Evolutionary conservation across 1,139 yeast genomes (phyloP), one percentile per base, ranked within the genome.

Genomic region (Kurtzmaniella natalensis): DNA sequence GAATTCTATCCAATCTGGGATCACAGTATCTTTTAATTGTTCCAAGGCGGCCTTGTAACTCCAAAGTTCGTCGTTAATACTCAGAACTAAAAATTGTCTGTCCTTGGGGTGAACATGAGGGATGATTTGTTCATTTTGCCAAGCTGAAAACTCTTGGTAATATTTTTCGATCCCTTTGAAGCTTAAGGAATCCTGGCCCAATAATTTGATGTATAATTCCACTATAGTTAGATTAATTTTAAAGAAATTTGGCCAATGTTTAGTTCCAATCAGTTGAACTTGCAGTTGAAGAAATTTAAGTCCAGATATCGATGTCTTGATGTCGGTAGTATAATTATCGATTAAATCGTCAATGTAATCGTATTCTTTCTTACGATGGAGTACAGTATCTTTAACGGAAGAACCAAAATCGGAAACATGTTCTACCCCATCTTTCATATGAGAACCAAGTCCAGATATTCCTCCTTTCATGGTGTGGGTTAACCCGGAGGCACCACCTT

Each of bases 111-210:
- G 73, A 8, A 64, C 58, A 39, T 49, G 43, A 0, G 69, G 62
- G 6, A 51, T 41, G 38, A 57, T 68, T 36, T 54, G 57, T 16
- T 50, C 45, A 3, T 64, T 59, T 32, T 57, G 62, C 35, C 53
- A 44, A 24, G 34, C 36, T 42, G 65, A 71, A 39, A 64, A 61
- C 7, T 56, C 57, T 13, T 57, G 58, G 38, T 66, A 61, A 37
- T 59, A 68, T 27, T 55, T 51, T 18, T 72, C 73, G 21, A 72
- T 59, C 7, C 61, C 70, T 25, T 63, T 56, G 46, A 72, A 75
- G 16, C 58, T 59, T 20, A 73, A 59, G 5, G 76, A 62, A 28
- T 57, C 40, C 8, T 55, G 52, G 2, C 72, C 74, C 30, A 65
- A 59, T 10, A 73, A 41, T 25, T 50, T 52, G 14, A 51, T 44